Percentiles rank a stretch among this genome's conserved stretches.
These are phyloP conservation scores for Annona squamosa DNA, from an alignment of 164 flowering plant species.

Conservation along the genomic window DNA sequence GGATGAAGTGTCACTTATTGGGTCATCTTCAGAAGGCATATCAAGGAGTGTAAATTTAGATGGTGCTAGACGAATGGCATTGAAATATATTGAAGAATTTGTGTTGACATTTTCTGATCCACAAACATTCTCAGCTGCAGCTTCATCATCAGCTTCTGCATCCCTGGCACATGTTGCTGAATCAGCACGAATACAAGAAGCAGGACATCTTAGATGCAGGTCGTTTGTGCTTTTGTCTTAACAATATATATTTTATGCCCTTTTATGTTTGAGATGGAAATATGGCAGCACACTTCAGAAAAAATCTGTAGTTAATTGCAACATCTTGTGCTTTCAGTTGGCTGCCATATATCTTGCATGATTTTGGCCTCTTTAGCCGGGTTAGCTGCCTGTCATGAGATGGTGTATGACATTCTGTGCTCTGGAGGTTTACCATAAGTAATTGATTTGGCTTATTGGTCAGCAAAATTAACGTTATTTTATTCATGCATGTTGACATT, in stretches of 20 bases:
- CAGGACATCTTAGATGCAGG: conserved; percentile 99
- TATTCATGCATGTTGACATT: no score
- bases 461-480: no score
- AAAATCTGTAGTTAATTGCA: background rate
- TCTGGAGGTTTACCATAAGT: background rate
- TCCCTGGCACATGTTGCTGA: conserved; percentile 74
- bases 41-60: conserved; percentile 72
- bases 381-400: no score
- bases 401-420: no score
- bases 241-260: background rate
- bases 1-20: conserved; percentile 65
- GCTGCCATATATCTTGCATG: no score
- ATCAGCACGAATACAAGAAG: conserved; percentile 83
- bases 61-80: conserved; percentile 74
- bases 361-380: no score
- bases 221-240: conserved; percentile 12
- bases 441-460: background rate
- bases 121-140: conserved; percentile 72
- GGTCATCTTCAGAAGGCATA: conserved; percentile 56
- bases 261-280: background rate
- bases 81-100: conserved; percentile 80
- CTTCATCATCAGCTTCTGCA: conserved; percentile 74
- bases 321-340: no score
- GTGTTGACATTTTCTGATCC: conserved; percentile 64
- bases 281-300: background rate